These are phyloP conservation scores for Pseudogymnoascus sp. DNA, from an alignment of 2,329 filamentous ascomycete species.

Conservation along the genomic window DNA sequence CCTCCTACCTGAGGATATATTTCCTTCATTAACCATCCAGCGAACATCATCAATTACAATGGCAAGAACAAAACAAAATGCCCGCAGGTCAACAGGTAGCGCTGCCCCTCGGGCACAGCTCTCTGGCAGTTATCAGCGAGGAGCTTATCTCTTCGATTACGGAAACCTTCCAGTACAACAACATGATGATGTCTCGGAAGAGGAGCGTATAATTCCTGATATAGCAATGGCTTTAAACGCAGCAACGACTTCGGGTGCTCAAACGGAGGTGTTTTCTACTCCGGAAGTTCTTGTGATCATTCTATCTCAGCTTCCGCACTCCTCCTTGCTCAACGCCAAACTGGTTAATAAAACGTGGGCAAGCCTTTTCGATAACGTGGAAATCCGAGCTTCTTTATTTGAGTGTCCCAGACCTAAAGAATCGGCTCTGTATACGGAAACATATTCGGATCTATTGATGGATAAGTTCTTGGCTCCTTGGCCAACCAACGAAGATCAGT, in stretches of 20 bases:
- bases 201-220: background rate
- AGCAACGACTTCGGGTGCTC: slow-evolving; percentile 3
- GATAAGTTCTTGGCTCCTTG: slow-evolving; percentile 10
- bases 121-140: background rate
- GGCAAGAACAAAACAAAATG: background rate
- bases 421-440: slow-evolving; percentile 10
- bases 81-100: background rate
- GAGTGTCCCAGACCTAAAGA: slow-evolving; percentile 11
- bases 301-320: slow-evolving; percentile 13
- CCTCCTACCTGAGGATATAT: background rate
- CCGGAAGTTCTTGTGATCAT: slow-evolving; percentile 11
- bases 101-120: background rate
- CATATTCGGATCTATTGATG: slow-evolving; percentile 12
- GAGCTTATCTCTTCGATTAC: background rate
- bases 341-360: slow-evolving; percentile 11
- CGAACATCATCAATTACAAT: background rate
- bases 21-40: background rate
- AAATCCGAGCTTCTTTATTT: slow-evolving; percentile 13
- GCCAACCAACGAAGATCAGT: background rate
- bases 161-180: background rate
- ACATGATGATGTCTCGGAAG: background rate
- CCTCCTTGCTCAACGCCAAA: slow-evolving; percentile 11
- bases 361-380: slow-evolving; percentile 7
- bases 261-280: slow-evolving; percentile 11
- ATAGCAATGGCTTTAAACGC: background rate